Evolutionary conservation across 257 asterid species (phyloP).

Genomic region (Nicotiana noctiflora): DNA sequence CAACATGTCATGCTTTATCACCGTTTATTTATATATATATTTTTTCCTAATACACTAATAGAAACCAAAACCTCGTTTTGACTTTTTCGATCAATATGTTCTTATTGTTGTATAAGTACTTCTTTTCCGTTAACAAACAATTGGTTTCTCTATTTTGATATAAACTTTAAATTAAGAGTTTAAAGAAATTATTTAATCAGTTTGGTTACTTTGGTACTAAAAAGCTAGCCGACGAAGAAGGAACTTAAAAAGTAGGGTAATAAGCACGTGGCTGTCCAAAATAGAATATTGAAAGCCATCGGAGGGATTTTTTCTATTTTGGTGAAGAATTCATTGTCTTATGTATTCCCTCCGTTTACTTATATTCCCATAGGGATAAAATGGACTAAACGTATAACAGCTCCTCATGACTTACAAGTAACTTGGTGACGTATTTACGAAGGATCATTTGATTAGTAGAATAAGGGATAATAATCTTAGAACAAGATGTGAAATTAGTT

Average conservation of each 20-base stretch:
- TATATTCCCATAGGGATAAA: too few relatives aligned
- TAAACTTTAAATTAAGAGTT: background rate
- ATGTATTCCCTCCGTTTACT: too few relatives aligned
- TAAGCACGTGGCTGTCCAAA: background rate
- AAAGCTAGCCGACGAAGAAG: background rate
- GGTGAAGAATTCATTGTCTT: too few relatives aligned
- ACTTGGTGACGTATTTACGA: too few relatives aligned
- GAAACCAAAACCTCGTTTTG: background rate
- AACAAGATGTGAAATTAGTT: too few relatives aligned
- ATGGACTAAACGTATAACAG: too few relatives aligned
- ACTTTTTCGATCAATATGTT: background rate
- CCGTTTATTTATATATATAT: too few relatives aligned
- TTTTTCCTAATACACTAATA: too few relatives aligned
- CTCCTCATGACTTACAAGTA: too few relatives aligned
- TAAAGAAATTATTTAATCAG: background rate
- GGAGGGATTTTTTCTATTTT: background rate
- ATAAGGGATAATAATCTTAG: too few relatives aligned
- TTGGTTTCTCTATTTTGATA: background rate
- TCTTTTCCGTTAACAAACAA: background rate
- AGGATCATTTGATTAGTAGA: too few relatives aligned
- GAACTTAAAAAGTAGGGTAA: background rate
- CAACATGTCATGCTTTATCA: too few relatives aligned
- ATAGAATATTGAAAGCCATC: background rate
- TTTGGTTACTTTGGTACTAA: background rate
- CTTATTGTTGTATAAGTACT: background rate